phyloP scores from a whole-genome alignment of 2,329 filamentous ascomycete genomes.

The Zymoseptoria tritici region DNA sequence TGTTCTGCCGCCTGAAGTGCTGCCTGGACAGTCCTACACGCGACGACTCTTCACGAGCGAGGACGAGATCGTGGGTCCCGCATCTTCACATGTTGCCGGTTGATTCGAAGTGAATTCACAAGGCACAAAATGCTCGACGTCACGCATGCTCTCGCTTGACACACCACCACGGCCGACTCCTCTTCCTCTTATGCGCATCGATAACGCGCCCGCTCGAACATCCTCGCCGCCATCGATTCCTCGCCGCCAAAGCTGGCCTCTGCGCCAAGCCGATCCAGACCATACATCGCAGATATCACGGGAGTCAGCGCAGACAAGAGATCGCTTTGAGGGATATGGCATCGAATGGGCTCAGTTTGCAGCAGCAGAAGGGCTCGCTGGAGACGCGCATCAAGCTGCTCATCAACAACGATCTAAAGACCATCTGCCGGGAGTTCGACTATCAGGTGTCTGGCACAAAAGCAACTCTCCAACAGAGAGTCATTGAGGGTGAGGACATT shows the following conservation, averaged over 20 bases:
- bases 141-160: neutral
- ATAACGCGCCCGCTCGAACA: neutral
- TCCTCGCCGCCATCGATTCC: neutral
- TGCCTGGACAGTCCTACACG: neutral
- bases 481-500: constrained; percentile 58
- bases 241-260: neutral
- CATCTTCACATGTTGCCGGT: neutral
- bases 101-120: neutral
- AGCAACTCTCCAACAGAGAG: constrained; percentile 68
- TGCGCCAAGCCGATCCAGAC: neutral
- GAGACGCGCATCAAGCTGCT: constrained; percentile 42
- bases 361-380: constrained; percentile 29
- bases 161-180: neutral
- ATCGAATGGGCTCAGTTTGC: constrained; percentile 32
- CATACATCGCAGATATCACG: neutral
- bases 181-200: neutral
- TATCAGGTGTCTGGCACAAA: constrained; percentile 79
- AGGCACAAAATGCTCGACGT: neutral
- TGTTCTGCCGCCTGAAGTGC: neutral
- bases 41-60: neutral
- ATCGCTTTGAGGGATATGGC: constrained; percentile 16
- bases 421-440: constrained; percentile 66
- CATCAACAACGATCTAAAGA: constrained; percentile 62
- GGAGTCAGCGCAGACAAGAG: neutral
- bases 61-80: neutral